Conservation (phyloP, 768 basidiomycete species). For the Kwoniella dendrophila region DNA sequence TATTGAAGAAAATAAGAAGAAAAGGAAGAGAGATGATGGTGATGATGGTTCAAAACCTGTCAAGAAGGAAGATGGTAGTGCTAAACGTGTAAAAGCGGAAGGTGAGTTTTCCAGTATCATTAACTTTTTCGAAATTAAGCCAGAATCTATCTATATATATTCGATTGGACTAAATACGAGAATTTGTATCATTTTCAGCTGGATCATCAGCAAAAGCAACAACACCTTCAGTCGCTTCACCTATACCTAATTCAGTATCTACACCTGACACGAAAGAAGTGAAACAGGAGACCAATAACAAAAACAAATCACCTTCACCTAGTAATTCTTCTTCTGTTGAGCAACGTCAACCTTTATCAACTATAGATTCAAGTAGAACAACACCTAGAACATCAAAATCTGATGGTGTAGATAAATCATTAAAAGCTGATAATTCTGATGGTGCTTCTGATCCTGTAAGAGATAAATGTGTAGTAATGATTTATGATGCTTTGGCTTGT, state of each 20-base stretch:
- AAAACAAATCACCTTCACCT: constrained; percentile 16
- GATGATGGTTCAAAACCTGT: constrained; percentile 18
- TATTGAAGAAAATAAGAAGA: constrained; percentile 51
- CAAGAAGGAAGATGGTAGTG: constrained; percentile 35
- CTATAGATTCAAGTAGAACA: constrained; percentile 37
- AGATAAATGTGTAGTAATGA: constrained; percentile 82
- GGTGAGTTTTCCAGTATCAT: constrained; percentile 22
- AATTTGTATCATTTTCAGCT: too few species aligned
- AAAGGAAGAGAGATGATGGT: constrained; percentile 50
- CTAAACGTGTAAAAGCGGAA: constrained; percentile 42
- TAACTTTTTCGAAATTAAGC: background rate
- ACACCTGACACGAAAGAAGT: constrained; percentile 7
- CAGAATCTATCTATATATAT: background rate
- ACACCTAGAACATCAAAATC: constrained; percentile 64
- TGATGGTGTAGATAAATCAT: constrained; percentile 64
- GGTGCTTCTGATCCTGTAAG: constrained; percentile 72
- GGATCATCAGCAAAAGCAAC: background rate
- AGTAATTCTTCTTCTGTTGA: constrained; percentile 16
- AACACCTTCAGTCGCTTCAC: constrained; percentile 21
- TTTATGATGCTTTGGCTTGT: constrained; percentile 85
- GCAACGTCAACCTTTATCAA: constrained; percentile 35
- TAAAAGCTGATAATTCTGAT: constrained; percentile 41
- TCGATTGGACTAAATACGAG: background rate
- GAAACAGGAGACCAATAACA: constrained; percentile 2
- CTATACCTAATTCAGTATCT: constrained; percentile 18